Conservation (phyloP, 1,284 basidiomycete genomes). For the Puccinia coronata region DNA sequence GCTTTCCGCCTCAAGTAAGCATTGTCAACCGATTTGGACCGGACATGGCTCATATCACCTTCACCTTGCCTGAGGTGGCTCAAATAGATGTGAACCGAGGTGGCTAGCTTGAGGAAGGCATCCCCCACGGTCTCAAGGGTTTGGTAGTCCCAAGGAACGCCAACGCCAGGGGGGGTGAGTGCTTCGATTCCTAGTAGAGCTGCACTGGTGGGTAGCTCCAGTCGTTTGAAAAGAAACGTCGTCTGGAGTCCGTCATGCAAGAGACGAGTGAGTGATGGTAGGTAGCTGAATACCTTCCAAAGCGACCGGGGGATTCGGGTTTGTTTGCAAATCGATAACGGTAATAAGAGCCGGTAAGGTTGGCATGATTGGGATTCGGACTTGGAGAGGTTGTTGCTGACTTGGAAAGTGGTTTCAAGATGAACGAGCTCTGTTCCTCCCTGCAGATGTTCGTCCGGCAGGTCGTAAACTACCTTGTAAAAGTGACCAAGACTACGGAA, state of each 20-base stretch:
- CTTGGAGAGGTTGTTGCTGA: slow-evolving; percentile 11
- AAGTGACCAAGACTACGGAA: slow-evolving; percentile 45
- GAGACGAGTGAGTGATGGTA: slow-evolving; percentile 70
- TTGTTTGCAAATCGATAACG: slow-evolving; percentile 65
- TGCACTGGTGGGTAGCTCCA: slow-evolving; percentile 66
- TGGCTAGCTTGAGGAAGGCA: slow-evolving; percentile 73
- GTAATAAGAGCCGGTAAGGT: slow-evolving; percentile 61
- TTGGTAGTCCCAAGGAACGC: slow-evolving; percentile 72
- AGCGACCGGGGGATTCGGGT: slow-evolving; percentile 63
- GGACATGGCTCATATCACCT: slow-evolving; percentile 71
- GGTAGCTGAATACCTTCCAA: slow-evolving; percentile 64
- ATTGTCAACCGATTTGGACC: slow-evolving; percentile 70
- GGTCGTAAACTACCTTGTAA: slow-evolving; percentile 11
- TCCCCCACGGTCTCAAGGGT: slow-evolving; percentile 80
- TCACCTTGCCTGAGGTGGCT: slow-evolving; percentile 73
- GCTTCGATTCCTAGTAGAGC: slow-evolving; percentile 69
- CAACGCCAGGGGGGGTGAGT: slow-evolving; percentile 69
- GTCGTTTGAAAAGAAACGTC: slow-evolving; percentile 62
- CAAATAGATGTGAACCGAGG: slow-evolving; percentile 73
- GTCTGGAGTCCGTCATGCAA: slow-evolving; percentile 69
- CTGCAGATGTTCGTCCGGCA: not conserved
- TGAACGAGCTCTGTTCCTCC: slow-evolving; percentile 27
- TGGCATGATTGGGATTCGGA: not conserved
- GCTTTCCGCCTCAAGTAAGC: slow-evolving; percentile 69
- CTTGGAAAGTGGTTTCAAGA: slow-evolving; percentile 28